Percentiles rank a stretch among this genome's conserved stretches.
phyloP scores from a whole-genome alignment of 805 yeast species.

The Zygosaccharomyces kombuchaensis region DNA sequence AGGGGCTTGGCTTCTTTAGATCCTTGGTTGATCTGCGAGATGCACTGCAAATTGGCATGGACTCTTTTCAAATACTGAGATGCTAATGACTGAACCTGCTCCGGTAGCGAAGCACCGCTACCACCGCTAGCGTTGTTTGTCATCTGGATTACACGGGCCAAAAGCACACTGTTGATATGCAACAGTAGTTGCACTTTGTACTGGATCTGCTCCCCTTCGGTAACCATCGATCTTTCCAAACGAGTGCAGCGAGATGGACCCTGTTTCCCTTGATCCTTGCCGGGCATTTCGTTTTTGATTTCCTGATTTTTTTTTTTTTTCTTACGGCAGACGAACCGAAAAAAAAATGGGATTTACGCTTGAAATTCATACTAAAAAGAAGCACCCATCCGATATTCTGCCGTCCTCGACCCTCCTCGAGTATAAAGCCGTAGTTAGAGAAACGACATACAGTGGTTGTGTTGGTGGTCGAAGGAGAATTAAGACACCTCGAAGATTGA shows the following conservation, averaged over 20 bases:
- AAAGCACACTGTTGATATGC: slow-evolving; percentile 34
- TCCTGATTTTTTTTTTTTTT: background rate
- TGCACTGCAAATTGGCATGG: slow-evolving; percentile 35
- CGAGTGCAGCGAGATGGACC: background rate
- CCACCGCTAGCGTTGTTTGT: slow-evolving; percentile 22
- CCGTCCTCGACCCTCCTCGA: background rate
- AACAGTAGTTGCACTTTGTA: slow-evolving; percentile 34
- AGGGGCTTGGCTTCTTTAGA: slow-evolving; percentile 25
- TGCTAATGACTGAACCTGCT: slow-evolving; percentile 25
- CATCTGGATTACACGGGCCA: slow-evolving; percentile 28
- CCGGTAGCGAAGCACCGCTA: slow-evolving; percentile 20
- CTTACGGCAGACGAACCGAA: background rate
- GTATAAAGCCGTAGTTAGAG: too few relatives aligned
- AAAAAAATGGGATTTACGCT: background rate
- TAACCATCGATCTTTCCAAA: background rate
- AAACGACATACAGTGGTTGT: background rate
- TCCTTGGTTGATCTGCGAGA: slow-evolving; percentile 35
- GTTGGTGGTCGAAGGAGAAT: background rate
- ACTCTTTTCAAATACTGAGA: slow-evolving; percentile 33
- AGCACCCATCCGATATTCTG: background rate
- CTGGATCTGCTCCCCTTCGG: slow-evolving; percentile 28
- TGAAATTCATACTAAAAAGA: background rate
- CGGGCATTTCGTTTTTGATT: background rate
- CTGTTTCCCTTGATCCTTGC: background rate
- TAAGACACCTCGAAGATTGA: background rate